phyloP scores from a whole-genome alignment of 441 rosid genomes.

The Populus hybrid region DNA sequence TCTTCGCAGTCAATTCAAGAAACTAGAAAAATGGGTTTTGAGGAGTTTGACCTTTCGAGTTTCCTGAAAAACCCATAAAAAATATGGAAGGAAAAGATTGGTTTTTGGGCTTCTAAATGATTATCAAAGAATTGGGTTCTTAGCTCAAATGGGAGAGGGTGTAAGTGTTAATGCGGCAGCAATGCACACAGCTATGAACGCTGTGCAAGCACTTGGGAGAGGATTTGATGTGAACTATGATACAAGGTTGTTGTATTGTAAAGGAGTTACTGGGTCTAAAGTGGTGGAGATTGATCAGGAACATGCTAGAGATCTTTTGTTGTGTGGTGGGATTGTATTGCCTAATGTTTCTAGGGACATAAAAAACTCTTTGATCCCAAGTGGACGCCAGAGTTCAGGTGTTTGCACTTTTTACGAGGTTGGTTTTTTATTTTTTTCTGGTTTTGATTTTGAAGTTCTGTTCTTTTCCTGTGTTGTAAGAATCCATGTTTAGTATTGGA shows the following conservation, averaged over 20 bases:
- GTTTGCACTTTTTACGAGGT: slow-evolving; percentile 52
- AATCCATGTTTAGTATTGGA: neutral
- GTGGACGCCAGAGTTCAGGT: slow-evolving; percentile 45
- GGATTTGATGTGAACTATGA: slow-evolving; percentile 76
- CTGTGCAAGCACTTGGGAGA: slow-evolving; percentile 65
- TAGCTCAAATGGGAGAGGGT: slow-evolving; percentile 40
- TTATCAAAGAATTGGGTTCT: neutral
- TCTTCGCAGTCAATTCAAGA: neutral
- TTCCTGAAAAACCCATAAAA: neutral
- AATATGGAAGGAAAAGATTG: neutral
- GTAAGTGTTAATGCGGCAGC: slow-evolving; percentile 33
- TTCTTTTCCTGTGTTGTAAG: neutral
- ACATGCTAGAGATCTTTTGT: slow-evolving; percentile 43
- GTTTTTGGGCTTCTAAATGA: neutral
- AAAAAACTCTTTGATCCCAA: slow-evolving; percentile 27
- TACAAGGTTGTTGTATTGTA: slow-evolving; percentile 70
- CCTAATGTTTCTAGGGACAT: slow-evolving; percentile 57
- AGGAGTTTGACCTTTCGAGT: neutral
- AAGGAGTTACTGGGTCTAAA: slow-evolving; percentile 52
- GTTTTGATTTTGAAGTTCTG: neutral
- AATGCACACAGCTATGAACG: slow-evolving; percentile 52
- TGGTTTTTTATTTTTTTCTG: neutral
- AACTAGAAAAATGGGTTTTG: neutral
- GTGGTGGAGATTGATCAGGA: slow-evolving; percentile 57
- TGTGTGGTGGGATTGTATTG: slow-evolving; percentile 37